These are phyloP conservation scores for Ophiocordyceps robertsii DNA, from an alignment of 2,329 filamentous ascomycete genomes.

Conservation along the genomic window DNA sequence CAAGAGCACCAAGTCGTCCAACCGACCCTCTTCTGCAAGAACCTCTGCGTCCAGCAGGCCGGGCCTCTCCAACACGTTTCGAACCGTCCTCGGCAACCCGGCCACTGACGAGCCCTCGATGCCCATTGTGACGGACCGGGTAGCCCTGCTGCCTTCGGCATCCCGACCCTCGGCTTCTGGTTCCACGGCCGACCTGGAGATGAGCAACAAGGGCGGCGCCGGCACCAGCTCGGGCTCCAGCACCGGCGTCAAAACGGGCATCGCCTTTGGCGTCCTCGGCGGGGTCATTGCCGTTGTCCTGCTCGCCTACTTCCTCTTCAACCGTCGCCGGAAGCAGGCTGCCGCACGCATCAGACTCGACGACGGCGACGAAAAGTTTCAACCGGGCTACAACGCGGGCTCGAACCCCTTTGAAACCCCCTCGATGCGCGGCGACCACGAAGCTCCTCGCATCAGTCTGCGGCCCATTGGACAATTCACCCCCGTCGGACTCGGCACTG, in stretches of 20 bases:
- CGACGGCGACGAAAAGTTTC: conserved; percentile 51
- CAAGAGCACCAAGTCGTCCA: too few relatives aligned
- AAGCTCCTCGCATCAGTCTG: conserved; percentile 71
- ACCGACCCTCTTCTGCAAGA: too few relatives aligned
- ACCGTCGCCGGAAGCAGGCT: conserved; percentile 54
- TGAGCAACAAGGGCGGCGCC: background rate
- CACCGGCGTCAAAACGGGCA: conserved; percentile 55
- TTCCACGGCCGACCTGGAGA: conserved; percentile 6
- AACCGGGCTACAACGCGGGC: conserved; percentile 22
- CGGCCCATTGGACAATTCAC: conserved; percentile 76
- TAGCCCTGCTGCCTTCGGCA: background rate
- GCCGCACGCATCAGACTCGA: conserved; percentile 27
- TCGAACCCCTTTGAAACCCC: conserved; percentile 11
- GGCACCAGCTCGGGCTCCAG: conserved; percentile 9
- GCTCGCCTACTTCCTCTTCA: conserved; percentile 60
- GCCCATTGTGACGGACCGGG: too few relatives aligned
- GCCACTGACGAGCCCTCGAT: background rate
- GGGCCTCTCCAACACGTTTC: too few relatives aligned
- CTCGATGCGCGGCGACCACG: conserved; percentile 16
- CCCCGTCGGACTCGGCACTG: conserved; percentile 35
- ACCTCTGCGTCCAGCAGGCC: too few relatives aligned
- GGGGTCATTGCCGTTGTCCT: conserved; percentile 52
- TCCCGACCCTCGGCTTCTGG: background rate
- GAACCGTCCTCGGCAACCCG: background rate
- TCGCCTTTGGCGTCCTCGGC: conserved; percentile 69